Evolutionary conservation across 805 yeast genomes (phyloP).

Genomic region (Saturnispora sekii): DNA sequence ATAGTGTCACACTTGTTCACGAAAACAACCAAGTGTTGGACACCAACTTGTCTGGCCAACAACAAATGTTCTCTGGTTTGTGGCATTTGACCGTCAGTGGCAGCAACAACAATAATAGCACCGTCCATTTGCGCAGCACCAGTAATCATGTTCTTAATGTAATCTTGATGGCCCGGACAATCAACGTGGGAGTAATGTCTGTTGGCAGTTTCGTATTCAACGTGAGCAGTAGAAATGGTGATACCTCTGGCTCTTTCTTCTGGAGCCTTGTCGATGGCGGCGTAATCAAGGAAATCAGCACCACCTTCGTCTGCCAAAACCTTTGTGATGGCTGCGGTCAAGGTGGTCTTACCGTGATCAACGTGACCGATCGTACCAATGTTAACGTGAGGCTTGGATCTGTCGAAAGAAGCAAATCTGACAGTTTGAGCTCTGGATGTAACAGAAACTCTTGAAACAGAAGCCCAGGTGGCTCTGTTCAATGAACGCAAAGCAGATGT

Average conservation of each 20-base stretch:
- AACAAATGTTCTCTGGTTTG: constrained; percentile 98
- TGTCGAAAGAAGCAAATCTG: constrained; percentile 67
- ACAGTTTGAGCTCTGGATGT: constrained; percentile 17
- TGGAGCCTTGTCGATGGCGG: constrained; percentile 93
- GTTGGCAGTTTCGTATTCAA: constrained; percentile 89
- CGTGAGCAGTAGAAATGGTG: constrained; percentile 96
- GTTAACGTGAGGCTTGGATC: constrained; percentile 94
- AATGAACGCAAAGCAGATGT: constrained; percentile 21
- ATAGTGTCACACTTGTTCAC: constrained; percentile 97
- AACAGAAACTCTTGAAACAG: constrained; percentile 13
- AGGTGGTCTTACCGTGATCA: constrained; percentile 97
- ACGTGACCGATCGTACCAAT: constrained; percentile 98
- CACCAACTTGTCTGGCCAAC: constrained; percentile 99
- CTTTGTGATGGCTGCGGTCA: constrained; percentile 98
- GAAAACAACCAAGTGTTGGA: constrained; percentile 91
- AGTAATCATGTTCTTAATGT: constrained; percentile 97
- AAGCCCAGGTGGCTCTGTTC: constrained; percentile 20
- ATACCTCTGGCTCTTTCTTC: constrained; percentile 99
- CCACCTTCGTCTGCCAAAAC: constrained; percentile 82
- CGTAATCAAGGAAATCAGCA: constrained; percentile 88
- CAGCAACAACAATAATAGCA: constrained; percentile 98
- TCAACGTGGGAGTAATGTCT: constrained; percentile 98
- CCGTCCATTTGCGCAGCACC: constrained; percentile 99
- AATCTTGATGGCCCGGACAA: constrained; percentile 98
- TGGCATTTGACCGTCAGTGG: constrained; percentile 99